Evolutionary conservation across 2,329 filamentous ascomycete genomes (phyloP), one percentile per base, ranked within the genome.

Genomic region (Epichloe coenophiala): DNA sequence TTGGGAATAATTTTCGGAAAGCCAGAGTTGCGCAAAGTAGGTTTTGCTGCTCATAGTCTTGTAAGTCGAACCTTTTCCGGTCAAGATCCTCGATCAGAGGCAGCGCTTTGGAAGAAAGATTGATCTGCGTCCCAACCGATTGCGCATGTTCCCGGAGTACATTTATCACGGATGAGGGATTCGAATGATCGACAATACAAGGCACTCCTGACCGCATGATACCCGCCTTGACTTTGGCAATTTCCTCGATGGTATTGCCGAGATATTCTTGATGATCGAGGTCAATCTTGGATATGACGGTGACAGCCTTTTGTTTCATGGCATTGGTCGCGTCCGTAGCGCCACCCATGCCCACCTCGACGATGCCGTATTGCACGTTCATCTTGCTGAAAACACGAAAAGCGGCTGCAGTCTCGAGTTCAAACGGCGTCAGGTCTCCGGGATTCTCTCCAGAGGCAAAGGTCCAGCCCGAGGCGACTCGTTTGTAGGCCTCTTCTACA

Each of bases 281-380:
- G 5, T 88, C 90, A 56, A 98, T 94, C 66, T 91, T 95, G 36
- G 91, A 81, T 56, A 98, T 88, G 51, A 96, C 76, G 3, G 88
- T 93, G 19, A 94, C 84, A 13, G 82, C 71, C 59, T 95, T 91
- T 51, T 86, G 76, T 56, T 79, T 74, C 66, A 98, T 72, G 17
- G 85, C 77, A 64, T 97, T 97, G 47, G 93, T 98, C 3, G 93
- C 88, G 70, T 98, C 93, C 5, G 90, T 74, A 33, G 78, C 76
- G n/a, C 91, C 91, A 23, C 91, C 91, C 69, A 98, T 80, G 45
- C 91, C 91, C n/a, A 93, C 88, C 65, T 98, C 91, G 42, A 98
- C 79, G 47, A 97, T 86, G 2, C 85, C 91, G 48, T 94, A 77
- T 51, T 90, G 77, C 49, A 95, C 78, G 23, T 77, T 76, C 61